phyloP scores from a whole-genome alignment of 23 red algal genomes.

The Chondrus crispus region DNA sequence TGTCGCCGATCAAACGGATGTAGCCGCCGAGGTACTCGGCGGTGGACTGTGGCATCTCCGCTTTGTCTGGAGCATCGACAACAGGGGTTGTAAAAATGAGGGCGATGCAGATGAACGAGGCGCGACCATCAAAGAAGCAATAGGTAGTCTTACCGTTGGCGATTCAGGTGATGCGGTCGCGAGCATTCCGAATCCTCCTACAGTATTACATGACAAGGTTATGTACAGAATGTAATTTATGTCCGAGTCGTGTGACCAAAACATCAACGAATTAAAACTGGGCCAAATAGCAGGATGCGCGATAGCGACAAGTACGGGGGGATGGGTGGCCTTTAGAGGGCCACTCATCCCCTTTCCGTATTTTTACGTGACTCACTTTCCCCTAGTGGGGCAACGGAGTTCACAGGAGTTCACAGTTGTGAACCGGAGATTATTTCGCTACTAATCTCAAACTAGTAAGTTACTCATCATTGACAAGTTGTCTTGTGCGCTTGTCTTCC shows the following conservation, averaged over 20 bases:
- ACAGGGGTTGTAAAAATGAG: not conserved
- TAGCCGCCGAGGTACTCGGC: conserved; percentile 20
- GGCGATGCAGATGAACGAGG: not conserved
- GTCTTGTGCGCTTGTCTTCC: too few species aligned
- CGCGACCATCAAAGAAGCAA: not conserved
- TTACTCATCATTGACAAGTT: too few species aligned
- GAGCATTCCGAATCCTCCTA: not conserved
- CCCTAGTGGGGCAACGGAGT: not conserved
- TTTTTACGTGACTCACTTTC: not conserved
- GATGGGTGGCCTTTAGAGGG: not conserved
- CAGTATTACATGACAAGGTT: not conserved
- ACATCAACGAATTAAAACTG: too few species aligned
- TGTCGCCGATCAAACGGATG: conserved; percentile 21
- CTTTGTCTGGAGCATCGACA: not conserved
- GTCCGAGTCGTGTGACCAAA: too few species aligned
- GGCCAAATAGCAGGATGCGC: not conserved
- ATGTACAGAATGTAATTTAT: not conserved
- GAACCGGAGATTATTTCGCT: not conserved
- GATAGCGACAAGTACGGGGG: not conserved
- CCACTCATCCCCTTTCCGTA: not conserved
- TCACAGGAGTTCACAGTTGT: not conserved
- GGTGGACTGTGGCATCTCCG: conserved; percentile 40
- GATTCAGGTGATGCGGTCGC: not conserved
- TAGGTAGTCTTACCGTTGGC: not conserved
- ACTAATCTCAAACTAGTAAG: too few species aligned